Evolutionary conservation across 164 flowering plant species (phyloP).

Genomic region (Dillenia suffruticosa): DNA sequence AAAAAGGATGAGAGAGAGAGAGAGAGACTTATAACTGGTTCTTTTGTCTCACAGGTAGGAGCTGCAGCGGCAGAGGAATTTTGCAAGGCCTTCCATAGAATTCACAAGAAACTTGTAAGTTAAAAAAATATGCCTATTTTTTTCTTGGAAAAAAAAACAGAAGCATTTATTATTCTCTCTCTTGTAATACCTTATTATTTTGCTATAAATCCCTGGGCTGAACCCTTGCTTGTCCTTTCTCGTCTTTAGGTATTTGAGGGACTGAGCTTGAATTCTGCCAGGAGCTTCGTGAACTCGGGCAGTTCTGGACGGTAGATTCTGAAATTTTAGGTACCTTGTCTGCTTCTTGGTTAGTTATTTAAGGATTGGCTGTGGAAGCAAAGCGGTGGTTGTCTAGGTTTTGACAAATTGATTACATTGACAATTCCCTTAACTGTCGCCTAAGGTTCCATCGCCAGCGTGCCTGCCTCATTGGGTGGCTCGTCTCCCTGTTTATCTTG

Average conservation of each 20-base stretch:
- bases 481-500: no score
- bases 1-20: neutral
- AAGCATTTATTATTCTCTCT: neutral
- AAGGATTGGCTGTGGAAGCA: no score
- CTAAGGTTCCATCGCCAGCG: no score
- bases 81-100: slow-evolving; percentile 39
- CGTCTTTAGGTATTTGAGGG: slow-evolving; percentile 34
- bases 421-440: no score
- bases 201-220: neutral
- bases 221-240: neutral
- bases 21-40: neutral
- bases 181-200: neutral
- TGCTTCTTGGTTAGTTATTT: neutral
- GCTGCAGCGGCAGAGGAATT: slow-evolving; percentile 43
- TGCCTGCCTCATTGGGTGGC: no score
- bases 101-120: slow-evolving; percentile 45
- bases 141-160: neutral
- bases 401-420: no score
- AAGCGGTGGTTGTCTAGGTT: no score
- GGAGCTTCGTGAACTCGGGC: slow-evolving; percentile 20
- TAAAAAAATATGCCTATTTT: neutral
- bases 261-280: slow-evolving; percentile 35
- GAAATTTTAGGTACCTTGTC: neutral
- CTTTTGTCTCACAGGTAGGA: slow-evolving; percentile 30
- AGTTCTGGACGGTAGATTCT: slow-evolving; percentile 3